Evolutionary conservation across 2,329 filamentous ascomycete genomes (phyloP), one percentile per base, ranked within the genome.

Genomic region (Aspergillus floridensis): DNA sequence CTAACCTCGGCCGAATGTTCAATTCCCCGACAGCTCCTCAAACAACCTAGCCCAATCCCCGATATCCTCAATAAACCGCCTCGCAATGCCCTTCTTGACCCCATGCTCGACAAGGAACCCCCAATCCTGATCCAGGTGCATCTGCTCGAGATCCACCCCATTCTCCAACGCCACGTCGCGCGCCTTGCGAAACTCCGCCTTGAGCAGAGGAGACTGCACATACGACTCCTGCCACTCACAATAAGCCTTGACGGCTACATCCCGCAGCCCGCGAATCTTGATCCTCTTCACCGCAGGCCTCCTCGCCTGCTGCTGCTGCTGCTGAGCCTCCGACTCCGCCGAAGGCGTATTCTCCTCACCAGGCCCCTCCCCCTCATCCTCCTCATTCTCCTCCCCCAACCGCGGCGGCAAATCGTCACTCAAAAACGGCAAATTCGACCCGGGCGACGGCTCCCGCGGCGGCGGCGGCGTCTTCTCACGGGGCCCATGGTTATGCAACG

Each of bases 171-270:
- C 62, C 52, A 64, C 32, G 21, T 63, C 46, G 19, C 48, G 61
- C 24, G 57, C 56, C 57, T 65, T 57, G 47, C 61, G 56, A 54
- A 63, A 62, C 57, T 47, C 59, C 48, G 55, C 56, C 31, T 64
- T 64, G 47, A 62, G 63, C 32, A 53, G 57, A 12, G 59, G 50
- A 53, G 61, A 50, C 19, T 35, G 8, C 5, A 65, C 58, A 57
- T 58, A 59, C 16, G 60, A 64, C 44, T 51, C 54, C 46, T 60
- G 59, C 62, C 62, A 65, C 56, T 63, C 62, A 58, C 59, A 46
- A 47, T 62, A 65, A 50, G 62, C 58, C 58, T 59, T 65, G 49
- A 63, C 52, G 50, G 63, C 63, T 21, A 60, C 54, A 46, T 65
- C 63, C 41, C 46, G 61, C 47, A 58, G 58, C 12, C 63, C 58